Evolutionary conservation across 306 rosid species (phyloP).

Genomic region (Pyrus communis): DNA sequence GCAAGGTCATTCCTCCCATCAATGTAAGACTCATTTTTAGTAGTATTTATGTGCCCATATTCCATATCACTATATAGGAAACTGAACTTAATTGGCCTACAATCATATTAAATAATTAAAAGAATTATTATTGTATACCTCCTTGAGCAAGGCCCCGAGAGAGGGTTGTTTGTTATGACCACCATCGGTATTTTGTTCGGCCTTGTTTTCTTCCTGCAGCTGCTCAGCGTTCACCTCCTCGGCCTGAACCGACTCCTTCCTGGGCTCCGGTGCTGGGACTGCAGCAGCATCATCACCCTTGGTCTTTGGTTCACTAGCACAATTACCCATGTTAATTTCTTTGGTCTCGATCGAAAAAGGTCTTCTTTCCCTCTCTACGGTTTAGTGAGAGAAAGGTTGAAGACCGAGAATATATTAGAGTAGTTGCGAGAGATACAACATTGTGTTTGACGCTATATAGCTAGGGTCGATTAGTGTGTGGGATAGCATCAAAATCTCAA

Average conservation of each 20-base stretch:
- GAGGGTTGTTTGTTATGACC: slow-evolving; percentile 1
- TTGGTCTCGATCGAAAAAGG: not conserved
- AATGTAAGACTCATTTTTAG: too few species aligned
- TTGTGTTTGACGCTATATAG: not conserved
- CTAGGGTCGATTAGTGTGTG: not conserved
- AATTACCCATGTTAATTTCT: slow-evolving; percentile 20
- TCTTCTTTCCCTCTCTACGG: slow-evolving; percentile 8
- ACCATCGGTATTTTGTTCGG: not conserved
- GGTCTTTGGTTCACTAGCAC: slow-evolving; percentile 23
- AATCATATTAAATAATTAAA: not conserved
- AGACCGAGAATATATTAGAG: not conserved
- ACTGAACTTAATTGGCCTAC: not conserved
- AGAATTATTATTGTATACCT: slow-evolving; percentile 6
- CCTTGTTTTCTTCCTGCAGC: not conserved
- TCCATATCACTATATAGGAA: not conserved
- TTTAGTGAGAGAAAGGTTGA: slow-evolving; percentile 23
- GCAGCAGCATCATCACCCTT: slow-evolving; percentile 9
- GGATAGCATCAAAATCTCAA: not conserved
- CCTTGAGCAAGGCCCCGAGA: slow-evolving; percentile 18
- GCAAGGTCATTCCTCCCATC: accelerated
- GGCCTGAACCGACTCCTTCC: not conserved
- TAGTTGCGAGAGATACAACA: not conserved
- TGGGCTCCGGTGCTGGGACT: not conserved
- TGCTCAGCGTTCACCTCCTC: not conserved
- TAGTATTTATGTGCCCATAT: not conserved